Base-by-base conservation (phyloP, 257 asterid species). In the Asclepias syriaca region DNA sequence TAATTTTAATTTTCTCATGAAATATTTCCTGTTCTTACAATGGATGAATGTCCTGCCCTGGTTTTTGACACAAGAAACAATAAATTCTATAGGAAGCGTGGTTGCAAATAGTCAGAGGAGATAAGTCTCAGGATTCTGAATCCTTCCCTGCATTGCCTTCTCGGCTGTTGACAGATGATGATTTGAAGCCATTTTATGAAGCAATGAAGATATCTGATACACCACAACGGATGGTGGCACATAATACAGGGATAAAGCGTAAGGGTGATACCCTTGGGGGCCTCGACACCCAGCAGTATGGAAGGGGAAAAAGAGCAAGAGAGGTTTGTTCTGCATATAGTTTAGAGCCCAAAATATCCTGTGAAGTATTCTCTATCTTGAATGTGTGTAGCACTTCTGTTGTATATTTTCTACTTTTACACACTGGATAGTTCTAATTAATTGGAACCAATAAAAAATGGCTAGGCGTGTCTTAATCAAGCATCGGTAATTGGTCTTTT, bases 291-390 rank as follows among this genome's bases (percentile, higher is more conserved):
- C 97, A 89, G 76, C 97, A 88, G 3, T 95, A 95, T 84, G 99
- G 99, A 83, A 89, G 99, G 81, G 99, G 99, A 72, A 95, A 95
- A 85, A 87, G 99, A 83, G 90, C 97, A 39, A 86, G 98, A 80
- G 99, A 95, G 99, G 99, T 95, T 66, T 21, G 86, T 16, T 21
- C 55, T 50, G 46, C 19, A 4, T 34, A 14, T 27, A n/a, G 3
- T 65, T 19, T 61, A 50, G 19, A 49, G 43, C 18, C 29, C 29
- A 0, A 21, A 55, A 71, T 53, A 11, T 22, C 22, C 68, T 48
- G 50, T 4, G 34, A 29, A 40, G 8, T 19, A 29, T 8, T 27
- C 18, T 48, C 15, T 6, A 18, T 48, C 21, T 18, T 43, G 9
- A 49, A 32, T 22, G 37, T 8, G 32, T 49, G 34, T 50, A 21